Base-by-base conservation (phyloP, 1,284 basidiomycete species). In the Trichosporon ovoides region DNA sequence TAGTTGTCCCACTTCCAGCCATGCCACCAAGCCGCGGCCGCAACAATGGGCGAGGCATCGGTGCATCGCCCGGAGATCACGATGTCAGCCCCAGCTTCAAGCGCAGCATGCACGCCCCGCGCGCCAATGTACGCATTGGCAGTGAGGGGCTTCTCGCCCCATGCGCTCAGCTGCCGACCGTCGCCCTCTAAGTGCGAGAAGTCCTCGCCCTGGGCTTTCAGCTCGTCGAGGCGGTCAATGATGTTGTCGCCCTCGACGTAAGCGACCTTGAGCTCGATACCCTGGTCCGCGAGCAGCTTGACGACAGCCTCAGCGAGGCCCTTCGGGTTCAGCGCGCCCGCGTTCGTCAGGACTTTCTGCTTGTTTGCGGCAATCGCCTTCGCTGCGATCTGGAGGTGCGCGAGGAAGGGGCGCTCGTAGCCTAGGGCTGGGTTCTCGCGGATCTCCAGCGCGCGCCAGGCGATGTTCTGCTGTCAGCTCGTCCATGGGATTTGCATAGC, bases 51-150 rank as follows among this genome's bases (percentile, higher is more conserved):
- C n/a, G 66, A 66, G 1, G 67, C 67, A 35, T 68, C 68, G 7
- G 67, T 66, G 6, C 66, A 66, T 7, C 68, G 55, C 0, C 68
- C 68, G 5, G 63, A 64, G n/a, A 70, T 67, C 22, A 69, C 59
- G 35, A 70, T 66, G 49, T 69, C 68, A 1, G 68, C 66, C 14
- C 69, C 69, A 3, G 56, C 58, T 16, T 48, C 34, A n/a, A 63
- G 61, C 3, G 61, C 61, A 6, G 54, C 58, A 22, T 37, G 38
- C 3, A 63, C 54, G 0, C 61, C 61, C 1, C 56, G 50, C 10
- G 56, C 61, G 35, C 61, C 61, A 31, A 63, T 56, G 24, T 63
- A 63, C 12, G 61, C 61, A 38, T 63, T 63, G 3, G 37, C 55
- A 20, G 12, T 61, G 19, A 37, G 59, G 19, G 43, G 65, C 59